Evolutionary conservation across 371 early-diverging fungal species (phyloP), one percentile per base, ranked within the genome.

Genomic region (Apophysomyces variabilis): DNA sequence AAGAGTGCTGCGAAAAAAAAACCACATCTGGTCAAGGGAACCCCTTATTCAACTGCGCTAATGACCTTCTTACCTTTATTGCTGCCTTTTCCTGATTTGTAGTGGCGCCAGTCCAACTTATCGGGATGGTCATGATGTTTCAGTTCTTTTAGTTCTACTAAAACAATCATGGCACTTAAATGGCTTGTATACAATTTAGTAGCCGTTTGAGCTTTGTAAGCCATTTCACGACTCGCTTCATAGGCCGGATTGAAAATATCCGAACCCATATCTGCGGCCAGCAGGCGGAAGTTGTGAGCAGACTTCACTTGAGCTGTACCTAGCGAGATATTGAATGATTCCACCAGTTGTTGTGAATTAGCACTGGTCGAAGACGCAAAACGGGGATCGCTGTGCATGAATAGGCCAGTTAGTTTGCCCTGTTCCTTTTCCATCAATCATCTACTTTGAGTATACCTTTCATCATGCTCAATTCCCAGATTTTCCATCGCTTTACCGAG

Each of bases 401-500:
- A 32, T 45, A 38, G 18, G 62, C 13, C 18, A 62, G 12, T 39
- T n/a, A 26, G 13, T 38, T 26, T 8, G 11, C 5, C 54, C 8
- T 9, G 32, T 41, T 41, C 8, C 1, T 13, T 41, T 1, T 41
- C 11, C 18, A n/a, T 9, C 54, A 3, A 7, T 18, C 18, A 26
- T 47, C 1, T 7, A 47, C n/a, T n/a, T 47, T 47, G 43, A 64
- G 60, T 69, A 64, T 74, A 80, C 78, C 71, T 79, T 56, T 75
- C 70, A 13, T 84, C 88, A 56, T 89, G 77, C 11, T 90, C 91
- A 1, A 87, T 72, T 9, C 87, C 88, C 21, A 89, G 75, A 62
- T 88, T 89, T 64, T 87, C 92, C 75, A 92, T 89, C 7, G 92
- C 91, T 60, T 88, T 89, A 37, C 88, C 89, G 16, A 91, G 72